Evolutionary conservation across 345 rosid genomes (phyloP), one percentile per base, ranked within the genome.

Genomic region (Populus davidiana): DNA sequence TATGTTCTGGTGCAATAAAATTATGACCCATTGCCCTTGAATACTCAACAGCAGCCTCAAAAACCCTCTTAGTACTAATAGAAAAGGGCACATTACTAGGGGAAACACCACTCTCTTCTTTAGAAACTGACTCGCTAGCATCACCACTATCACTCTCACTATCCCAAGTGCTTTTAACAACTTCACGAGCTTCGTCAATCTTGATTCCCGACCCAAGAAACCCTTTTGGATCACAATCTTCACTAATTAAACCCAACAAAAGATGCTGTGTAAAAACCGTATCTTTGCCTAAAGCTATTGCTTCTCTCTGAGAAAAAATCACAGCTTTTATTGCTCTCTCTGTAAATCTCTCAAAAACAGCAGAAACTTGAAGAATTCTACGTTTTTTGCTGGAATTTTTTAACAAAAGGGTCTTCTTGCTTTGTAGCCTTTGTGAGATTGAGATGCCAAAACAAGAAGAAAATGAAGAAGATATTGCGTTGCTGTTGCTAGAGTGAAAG

Each of bases 11-110:
- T 13, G 97, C 90, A 18, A 96, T 92, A 72, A 89, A 96, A 78
- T 96, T 92, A 79, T 93, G 83, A 13, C 92, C 97, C 91, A 89
- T 71, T 21, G 87, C 90, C 86, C 94, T 85, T 13, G 99, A 96
- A 79, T 92, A 96, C 83, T 93, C 99, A 20, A 96, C 93, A 0
- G 99, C 98, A 81, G 94, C 99, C 82, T 96, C 98, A 44, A 96
- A 93, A 83, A 93, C 99, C 29, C 97, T 88, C 72, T 93, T 93
- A 23, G 95, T 88, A 77, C 93, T 88, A 9, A 85, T 80, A 0
- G 99, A 91, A 77, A 96, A 93, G 8, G 98, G 91, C 89, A 91
- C 86, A 43, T 88, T 87, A 31, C 90, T 71, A 2, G 73, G 20
- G 25, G 79, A 71, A 31, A 35, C 39, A 41, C 62, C 33, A 14